These are phyloP conservation scores for Aspergillus thermomutatus DNA, from an alignment of 2,329 filamentous ascomycete species.

Conservation along the genomic window DNA sequence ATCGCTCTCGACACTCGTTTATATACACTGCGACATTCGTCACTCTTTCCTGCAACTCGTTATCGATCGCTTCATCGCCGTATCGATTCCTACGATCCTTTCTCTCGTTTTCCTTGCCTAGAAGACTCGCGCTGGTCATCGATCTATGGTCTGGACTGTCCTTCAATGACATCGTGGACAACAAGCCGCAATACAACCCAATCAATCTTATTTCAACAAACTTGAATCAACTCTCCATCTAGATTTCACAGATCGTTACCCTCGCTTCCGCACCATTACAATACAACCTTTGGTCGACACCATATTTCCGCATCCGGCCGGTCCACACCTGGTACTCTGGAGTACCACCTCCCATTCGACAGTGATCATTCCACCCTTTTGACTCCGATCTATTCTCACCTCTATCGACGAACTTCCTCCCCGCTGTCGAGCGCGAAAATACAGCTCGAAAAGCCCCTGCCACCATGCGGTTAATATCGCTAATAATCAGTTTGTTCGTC, in stretches of 20 bases:
- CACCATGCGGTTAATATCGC: conserved; percentile 34
- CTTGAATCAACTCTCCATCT: conserved; percentile 1
- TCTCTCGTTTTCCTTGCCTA: conserved; percentile 13
- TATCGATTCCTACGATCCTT: conserved; percentile 13
- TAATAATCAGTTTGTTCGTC: conserved; percentile 36
- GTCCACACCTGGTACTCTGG: conserved; percentile 32
- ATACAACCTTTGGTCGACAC: conserved; percentile 10
- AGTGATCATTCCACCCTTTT: conserved; percentile 2
- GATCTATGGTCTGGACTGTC: conserved; percentile 5
- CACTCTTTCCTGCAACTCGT: conserved; percentile 8
- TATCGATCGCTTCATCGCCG: conserved; percentile 12
- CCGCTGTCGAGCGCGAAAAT: conserved; percentile 2
- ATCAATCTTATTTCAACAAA: background rate
- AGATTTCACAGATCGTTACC: conserved; percentile 8
- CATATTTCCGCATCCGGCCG: conserved; percentile 35
- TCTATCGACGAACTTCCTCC: conserved; percentile 8
- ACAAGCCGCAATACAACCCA: background rate
- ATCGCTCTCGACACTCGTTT: conserved; percentile 12
- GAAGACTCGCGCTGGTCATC: conserved; percentile 15
- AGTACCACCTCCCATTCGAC: conserved; percentile 23
- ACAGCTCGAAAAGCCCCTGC: conserved; percentile 6
- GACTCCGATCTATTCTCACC: background rate
- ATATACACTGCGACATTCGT: conserved; percentile 11
- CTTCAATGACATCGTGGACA: conserved; percentile 22
- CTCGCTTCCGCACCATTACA: conserved; percentile 1